These are phyloP conservation scores for Nemania abortiva DNA, from an alignment of 2,329 filamentous ascomycete species.

Conservation along the genomic window DNA sequence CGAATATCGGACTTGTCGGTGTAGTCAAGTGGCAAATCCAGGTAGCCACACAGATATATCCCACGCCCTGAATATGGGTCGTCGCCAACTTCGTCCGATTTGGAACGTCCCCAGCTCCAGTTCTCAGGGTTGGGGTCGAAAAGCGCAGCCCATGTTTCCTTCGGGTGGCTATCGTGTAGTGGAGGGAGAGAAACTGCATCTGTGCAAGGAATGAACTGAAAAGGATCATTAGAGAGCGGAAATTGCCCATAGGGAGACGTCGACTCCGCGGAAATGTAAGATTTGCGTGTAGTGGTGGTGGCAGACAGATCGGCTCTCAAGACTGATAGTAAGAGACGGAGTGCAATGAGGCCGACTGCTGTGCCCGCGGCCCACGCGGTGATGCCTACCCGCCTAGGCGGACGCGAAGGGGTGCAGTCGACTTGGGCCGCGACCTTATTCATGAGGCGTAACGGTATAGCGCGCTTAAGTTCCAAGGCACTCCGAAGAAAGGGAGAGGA, in stretches of 20 bases:
- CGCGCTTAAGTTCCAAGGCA: neutral
- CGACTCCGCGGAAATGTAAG: neutral
- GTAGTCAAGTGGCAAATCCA: constrained; percentile 39
- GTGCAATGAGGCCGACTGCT: neutral
- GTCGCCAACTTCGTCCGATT: constrained; percentile 8
- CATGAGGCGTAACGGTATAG: neutral
- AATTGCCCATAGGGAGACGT: constrained; percentile 9
- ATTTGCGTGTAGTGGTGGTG: neutral
- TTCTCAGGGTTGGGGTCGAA: constrained; percentile 59
- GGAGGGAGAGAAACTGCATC: neutral
- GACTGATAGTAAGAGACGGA: neutral
- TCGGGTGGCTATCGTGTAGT: constrained; percentile 1
- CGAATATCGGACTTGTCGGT: constrained; percentile 28
- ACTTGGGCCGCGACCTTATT: neutral
- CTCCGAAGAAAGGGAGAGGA: too few species aligned
- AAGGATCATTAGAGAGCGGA: neutral
- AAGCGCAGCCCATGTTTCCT: neutral
- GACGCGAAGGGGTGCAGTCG: constrained; percentile 2
- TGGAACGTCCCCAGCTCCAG: constrained; percentile 60
- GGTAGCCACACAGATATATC: constrained; percentile 40
- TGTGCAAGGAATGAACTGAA: constrained; percentile 2
- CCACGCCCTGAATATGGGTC: constrained; percentile 45
- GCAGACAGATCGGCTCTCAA: neutral
- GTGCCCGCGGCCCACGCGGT: neutral
- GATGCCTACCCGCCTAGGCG: neutral